Conservation (phyloP, 768 basidiomycete genomes). For the Trametes elegans region DNA sequence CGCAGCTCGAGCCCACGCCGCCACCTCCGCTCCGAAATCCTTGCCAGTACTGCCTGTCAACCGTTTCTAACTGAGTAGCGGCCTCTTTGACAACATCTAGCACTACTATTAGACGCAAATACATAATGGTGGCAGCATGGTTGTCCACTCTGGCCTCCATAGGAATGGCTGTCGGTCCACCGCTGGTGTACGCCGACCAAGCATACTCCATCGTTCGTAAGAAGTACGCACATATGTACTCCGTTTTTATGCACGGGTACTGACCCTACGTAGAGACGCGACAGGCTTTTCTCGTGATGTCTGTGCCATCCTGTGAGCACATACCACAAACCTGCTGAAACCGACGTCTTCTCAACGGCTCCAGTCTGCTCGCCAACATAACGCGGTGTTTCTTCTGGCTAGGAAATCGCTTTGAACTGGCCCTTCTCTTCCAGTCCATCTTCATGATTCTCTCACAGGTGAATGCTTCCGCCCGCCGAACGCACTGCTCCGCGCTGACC, state of each 20-base stretch:
- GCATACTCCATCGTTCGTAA: constrained; percentile 77
- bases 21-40: not conserved
- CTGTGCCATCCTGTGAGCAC: constrained; percentile 72
- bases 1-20: not conserved
- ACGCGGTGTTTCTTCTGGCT: constrained; percentile 92
- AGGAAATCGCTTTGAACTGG: constrained; percentile 72
- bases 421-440: constrained; percentile 77
- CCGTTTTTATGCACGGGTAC: not conserved
- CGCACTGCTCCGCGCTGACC: not conserved
- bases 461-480: constrained; percentile 18
- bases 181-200: constrained; percentile 83
- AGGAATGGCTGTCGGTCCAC: constrained; percentile 84
- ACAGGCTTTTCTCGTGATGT: constrained; percentile 86
- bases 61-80: not conserved
- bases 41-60: not conserved
- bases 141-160: constrained; percentile 65
- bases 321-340: not conserved
- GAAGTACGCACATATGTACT: constrained; percentile 43
- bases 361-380: constrained; percentile 78
- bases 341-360: not conserved
- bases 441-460: constrained; percentile 87
- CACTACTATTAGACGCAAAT: not conserved
- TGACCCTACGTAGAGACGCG: constrained; percentile 54
- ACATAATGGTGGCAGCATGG: constrained; percentile 51
- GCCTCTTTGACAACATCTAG: not conserved